Evolutionary conservation across 2,329 filamentous ascomycete species (phyloP), one percentile per base, ranked within the genome.

Genomic region (Penicillium hordei): DNA sequence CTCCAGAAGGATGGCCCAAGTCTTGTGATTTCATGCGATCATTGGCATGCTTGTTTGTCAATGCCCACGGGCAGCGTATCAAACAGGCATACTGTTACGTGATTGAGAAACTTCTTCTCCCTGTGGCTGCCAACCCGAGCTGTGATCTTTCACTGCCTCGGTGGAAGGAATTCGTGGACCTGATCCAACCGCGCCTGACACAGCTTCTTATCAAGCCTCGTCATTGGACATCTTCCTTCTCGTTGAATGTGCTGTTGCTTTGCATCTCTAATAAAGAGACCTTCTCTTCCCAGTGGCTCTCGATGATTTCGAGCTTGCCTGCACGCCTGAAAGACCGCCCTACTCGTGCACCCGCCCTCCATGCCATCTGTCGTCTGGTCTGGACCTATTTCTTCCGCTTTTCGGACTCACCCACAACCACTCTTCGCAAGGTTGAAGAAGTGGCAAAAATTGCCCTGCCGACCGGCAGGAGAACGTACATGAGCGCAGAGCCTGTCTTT

Each of bases 71-170:
- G 0, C 90, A 91, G 64, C 87, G 87, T 60, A 87, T 97, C 69
- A 99, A 99, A 74, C 89, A 93, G 65, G 91, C 93, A 0, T 99
- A 97, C 70, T 97, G 94, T 71, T 90, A 96, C 68, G 87, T 96
- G 23, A 84, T 99, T 52, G 91, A 96, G 67, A 89, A 90, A 65
- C 81, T 99, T 29, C 78, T 99, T 25, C 83, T 97, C 15, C 91
- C 93, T 1, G 88, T 99, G 50, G 93, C 93, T 15, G 90, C 90
- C 4, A 90, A 87, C 62, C 89, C 91, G 5, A 88, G 82, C 55
- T 87, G 83, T 48, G 90, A 97, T 70, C 83, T 97, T 59, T 87
- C 87, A 53, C 83, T 89, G 62, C 86, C 89, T 0, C 93, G 88
- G 73, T 99, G 94, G 94, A 88, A 86, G 62, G 87, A 94, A 60